phyloP scores from a whole-genome alignment of 352 stramenopile genomes.

The Saprolegnia diclina region DNA sequence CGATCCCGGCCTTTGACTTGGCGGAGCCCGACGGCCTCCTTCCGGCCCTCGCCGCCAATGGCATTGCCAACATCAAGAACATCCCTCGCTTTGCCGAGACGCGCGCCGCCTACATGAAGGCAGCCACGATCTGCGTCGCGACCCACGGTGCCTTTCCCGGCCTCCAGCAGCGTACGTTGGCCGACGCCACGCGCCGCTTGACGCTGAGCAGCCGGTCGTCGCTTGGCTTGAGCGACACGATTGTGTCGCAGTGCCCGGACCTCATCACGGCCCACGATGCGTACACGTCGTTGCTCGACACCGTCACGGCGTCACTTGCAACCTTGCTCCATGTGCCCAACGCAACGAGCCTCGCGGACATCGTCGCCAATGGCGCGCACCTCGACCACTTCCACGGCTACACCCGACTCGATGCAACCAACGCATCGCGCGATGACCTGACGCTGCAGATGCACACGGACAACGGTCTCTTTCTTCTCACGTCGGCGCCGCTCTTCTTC shows the following conservation, averaged over 20 bases:
- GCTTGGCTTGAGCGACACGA: background rate
- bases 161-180: conserved; percentile 24
- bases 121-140: conserved; percentile 18
- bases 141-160: background rate
- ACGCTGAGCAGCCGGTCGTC: conserved; percentile 31
- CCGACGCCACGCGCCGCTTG: conserved; percentile 27
- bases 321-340: background rate
- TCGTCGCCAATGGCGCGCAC: conserved; percentile 25
- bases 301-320: conserved; percentile 2
- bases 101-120: conserved; percentile 21
- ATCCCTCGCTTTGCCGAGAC: conserved; percentile 28
- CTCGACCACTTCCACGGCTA: conserved; percentile 32
- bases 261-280: conserved; percentile 9
- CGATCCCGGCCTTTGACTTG: too few species aligned
- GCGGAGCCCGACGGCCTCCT: background rate
- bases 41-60: conserved; percentile 24
- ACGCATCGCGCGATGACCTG: conserved; percentile 24
- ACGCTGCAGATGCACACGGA: conserved; percentile 30
- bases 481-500: conserved; percentile 28
- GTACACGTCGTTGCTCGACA: conserved; percentile 25
- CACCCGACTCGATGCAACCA: background rate
- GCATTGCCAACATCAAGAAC: conserved; percentile 29
- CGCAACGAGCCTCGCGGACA: conserved; percentile 18
- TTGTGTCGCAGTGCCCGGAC: conserved; percentile 20
- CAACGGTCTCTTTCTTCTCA: conserved; percentile 31